Evolutionary conservation across 73 alveolate genomes (phyloP), one percentile per base, ranked within the genome.

Genomic region (Tetrahymena elliotti): DNA sequence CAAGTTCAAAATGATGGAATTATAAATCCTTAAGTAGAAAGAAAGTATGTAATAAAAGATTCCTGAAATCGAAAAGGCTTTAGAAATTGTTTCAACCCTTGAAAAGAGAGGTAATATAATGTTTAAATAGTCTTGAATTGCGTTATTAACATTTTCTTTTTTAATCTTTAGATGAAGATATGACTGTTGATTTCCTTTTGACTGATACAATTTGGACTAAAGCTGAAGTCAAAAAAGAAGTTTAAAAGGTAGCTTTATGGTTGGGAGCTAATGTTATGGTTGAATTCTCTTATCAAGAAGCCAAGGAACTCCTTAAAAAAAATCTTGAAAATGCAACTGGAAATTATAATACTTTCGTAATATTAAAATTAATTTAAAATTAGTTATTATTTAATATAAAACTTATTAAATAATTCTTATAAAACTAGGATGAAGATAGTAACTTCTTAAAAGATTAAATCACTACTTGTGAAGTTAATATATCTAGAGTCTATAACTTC

Each of bases 221-320:
- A 95, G 99, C 99, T 35, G 97, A 93, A 36, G 93, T 98, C 95
- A 96, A 98, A 12, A 97, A 97, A 83, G 97, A 96, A 68, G 97
- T 97, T 93, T 98, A 98, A 40, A 97, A 96, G 82, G 99, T 98
- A 8, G 97, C 98, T 82, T 93, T 98, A 53, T 98, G 99, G 99
- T 95, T 98, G 82, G 99, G 99, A 47, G 99, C 99, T 38, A 98
- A 98, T 97, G 99, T 98, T 36, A 98, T 98, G 99, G 98, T 97
- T 94, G 99, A 98, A 96, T 98, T 97, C 94, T 39, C 97, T 52
- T 96, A 93, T 84, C 96, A 95, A 33, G 99, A 98, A 93, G 99
- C 99, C 27, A 94, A 97, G 84, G 97, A 53, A 34, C 97, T 98
- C 37, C 95, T 98, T 18, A 96, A 96, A 93, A 95, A 93, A 54